Evolutionary conservation across 1,139 yeast genomes (phyloP), one percentile per base, ranked within the genome.

Genomic region (Taphrina deformans): DNA sequence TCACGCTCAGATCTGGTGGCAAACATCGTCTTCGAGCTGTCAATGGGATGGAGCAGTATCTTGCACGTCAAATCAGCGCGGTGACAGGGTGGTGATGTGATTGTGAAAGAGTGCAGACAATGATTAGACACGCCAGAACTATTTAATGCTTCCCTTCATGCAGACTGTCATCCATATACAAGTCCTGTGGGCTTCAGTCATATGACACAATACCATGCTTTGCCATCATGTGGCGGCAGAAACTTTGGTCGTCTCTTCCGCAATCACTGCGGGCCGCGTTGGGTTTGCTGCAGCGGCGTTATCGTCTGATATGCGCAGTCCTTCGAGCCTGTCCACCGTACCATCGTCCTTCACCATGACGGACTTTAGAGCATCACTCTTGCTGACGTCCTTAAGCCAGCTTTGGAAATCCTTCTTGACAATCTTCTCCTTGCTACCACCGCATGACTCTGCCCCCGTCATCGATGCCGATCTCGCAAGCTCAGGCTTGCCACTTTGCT

Each of bases 291-390:
- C 5, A 6, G 35, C 16, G 1, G 53, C 53, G 23, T 2, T 2
- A 6, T 12, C n/a, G 35, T 26, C 35, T 14, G 53, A 48, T 26
- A 48, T 27, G 18, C 21, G 24, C 53, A 48, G 7, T 10, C 27
- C 35, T n/a, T 26, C 35, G 10, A 48, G 18, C 35, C 27, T 48
- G 23, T 48, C 18, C 5, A 53, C 12, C 24, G 58, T 21, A 12
- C 58, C 58, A 24, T 53, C 58, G 35, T 53, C 58, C 58, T 53
- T 53, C 33, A 53, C 58, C 29, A 35, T n/a, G 23, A 53, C 48
- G 7, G 46, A 35, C 48, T 53, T 53, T 33, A 27, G 23, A 1
- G 45, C 29, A 12, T 40, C 58, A 23, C 38, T 53, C 35, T 40
- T 35, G 48, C 58, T 53, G 35, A 53, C 58, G 23, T 53, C 58